Conservation (phyloP, 768 basidiomycete species). For the Xerocomus spinulosus region DNA sequence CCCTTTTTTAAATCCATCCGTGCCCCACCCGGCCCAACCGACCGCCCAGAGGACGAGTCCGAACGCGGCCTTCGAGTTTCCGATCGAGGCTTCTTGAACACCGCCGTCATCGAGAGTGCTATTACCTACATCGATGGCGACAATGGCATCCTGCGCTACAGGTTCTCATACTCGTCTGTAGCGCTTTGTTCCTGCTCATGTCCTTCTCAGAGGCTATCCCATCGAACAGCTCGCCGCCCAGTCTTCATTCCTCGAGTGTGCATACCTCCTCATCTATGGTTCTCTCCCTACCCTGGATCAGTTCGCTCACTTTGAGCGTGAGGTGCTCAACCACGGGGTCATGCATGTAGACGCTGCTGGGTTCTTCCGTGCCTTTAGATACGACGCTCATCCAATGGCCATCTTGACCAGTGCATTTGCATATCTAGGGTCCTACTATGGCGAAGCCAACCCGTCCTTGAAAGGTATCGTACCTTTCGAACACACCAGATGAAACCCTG, state of each 20-base stretch:
- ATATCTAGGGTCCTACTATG: slow-evolving; percentile 83
- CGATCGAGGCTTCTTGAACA: slow-evolving; percentile 81
- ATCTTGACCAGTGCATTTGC: slow-evolving; percentile 85
- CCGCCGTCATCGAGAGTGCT: slow-evolving; percentile 70
- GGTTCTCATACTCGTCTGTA: slow-evolving; percentile 37
- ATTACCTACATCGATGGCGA: slow-evolving; percentile 94
- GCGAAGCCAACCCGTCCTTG: slow-evolving; percentile 84
- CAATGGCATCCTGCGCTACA: slow-evolving; percentile 75
- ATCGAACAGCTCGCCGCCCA: slow-evolving; percentile 85
- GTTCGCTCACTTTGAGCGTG: slow-evolving; percentile 59
- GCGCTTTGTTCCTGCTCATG: neutral
- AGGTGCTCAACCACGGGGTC: slow-evolving; percentile 74
- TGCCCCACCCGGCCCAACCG: slow-evolving; percentile 51
- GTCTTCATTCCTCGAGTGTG: slow-evolving; percentile 75
- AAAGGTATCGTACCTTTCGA: slow-evolving; percentile 45
- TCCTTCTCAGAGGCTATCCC: slow-evolving; percentile 68
- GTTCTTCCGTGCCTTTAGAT: slow-evolving; percentile 72
- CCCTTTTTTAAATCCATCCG: slow-evolving; percentile 77
- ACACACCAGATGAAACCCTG: neutral
- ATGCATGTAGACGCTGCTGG: slow-evolving; percentile 65
- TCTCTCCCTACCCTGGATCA: slow-evolving; percentile 63
- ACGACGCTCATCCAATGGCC: slow-evolving; percentile 91
- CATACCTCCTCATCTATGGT: slow-evolving; percentile 88
- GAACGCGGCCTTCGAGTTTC: slow-evolving; percentile 74
- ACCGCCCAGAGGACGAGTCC: slow-evolving; percentile 78